phyloP scores from a whole-genome alignment of 129 eudicot genomes.

The Centaurea solstitialis region DNA sequence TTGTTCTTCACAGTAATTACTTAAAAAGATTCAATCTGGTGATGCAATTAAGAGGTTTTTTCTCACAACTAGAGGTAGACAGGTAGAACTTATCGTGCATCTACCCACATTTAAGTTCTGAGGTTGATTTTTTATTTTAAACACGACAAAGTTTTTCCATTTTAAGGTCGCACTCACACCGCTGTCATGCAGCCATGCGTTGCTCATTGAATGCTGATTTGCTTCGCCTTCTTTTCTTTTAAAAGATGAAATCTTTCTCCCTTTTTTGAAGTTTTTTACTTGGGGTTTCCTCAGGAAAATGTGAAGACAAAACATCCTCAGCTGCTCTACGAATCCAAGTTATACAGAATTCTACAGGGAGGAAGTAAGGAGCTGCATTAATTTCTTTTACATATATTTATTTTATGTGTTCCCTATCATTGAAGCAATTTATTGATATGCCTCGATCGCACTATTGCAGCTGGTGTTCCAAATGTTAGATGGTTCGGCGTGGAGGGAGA shows the following conservation, averaged over 20 bases:
- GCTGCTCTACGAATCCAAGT: conserved; percentile 82
- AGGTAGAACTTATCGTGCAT: background rate
- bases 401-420: background rate
- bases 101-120: background rate
- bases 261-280: conserved; percentile 4
- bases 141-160: background rate
- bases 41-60: background rate
- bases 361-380: conserved; percentile 66
- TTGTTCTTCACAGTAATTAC: background rate
- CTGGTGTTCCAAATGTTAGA: conserved; percentile 87
- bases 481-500: conserved; percentile 98
- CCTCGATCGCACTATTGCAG: conserved; percentile 36
- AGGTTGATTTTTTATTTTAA: background rate
- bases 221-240: background rate
- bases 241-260: background rate
- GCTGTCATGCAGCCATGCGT: background rate
- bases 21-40: background rate
- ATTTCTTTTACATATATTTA: background rate
- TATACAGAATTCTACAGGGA: conserved; percentile 86
- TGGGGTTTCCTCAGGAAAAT: conserved; percentile 58
- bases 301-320: conserved; percentile 96
- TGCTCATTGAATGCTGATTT: conserved; percentile 6
- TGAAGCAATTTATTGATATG: conserved; percentile 1
- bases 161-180: background rate
- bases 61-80: background rate